Evolutionary conservation across 2,329 filamentous ascomycete species (phyloP), one percentile per base, ranked within the genome.

Genomic region (Aspergillus awamori): DNA sequence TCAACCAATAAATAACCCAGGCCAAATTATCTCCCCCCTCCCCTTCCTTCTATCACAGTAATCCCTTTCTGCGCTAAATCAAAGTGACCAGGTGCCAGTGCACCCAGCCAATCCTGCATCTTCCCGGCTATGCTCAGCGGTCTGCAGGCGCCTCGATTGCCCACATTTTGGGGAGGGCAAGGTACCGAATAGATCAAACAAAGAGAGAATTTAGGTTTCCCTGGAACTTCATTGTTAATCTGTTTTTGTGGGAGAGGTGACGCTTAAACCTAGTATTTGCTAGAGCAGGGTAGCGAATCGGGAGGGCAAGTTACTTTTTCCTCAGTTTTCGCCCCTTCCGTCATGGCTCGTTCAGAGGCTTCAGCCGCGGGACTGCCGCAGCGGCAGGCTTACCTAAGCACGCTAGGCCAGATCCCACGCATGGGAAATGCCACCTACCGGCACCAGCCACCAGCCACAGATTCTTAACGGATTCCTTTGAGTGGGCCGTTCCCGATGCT

Each of bases 401-500:
- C 60, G 43, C 58, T 52, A 61, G 51, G 39, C 54, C 15, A 54
- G 53, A 61, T 54, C 59, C 55, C 33, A 61, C 51, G 48, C 53
- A 47, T 56, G 53, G 20, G 36, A 43, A 55, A 41, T 24, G 53
- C 30, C 38, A 59, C 39, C 33, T 22, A 20, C 43, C 38, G 24
- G 39, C 49, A 53, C 51, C 22, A 22, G 63, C 64, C 59, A 63
- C 59, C 59, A 60, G 60, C 64, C 60, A 64, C 65, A 63, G 24
- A 65, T 65, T 62, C 62, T 64, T 63, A 65, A 67, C 64, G 63
- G 63, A 65, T 64, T 66, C 66, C 63, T 57, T 51, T 15, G 52
- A 60, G 67, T 69, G 67, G 67, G 59, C 59, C 67, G 59, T 62
- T 59, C 63, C 66, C 64, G 66, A 61, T 65, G 66, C 58, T 68